Evolutionary conservation across 2,329 filamentous ascomycete species (phyloP).

Genomic region (Hypoxylon sp.): DNA sequence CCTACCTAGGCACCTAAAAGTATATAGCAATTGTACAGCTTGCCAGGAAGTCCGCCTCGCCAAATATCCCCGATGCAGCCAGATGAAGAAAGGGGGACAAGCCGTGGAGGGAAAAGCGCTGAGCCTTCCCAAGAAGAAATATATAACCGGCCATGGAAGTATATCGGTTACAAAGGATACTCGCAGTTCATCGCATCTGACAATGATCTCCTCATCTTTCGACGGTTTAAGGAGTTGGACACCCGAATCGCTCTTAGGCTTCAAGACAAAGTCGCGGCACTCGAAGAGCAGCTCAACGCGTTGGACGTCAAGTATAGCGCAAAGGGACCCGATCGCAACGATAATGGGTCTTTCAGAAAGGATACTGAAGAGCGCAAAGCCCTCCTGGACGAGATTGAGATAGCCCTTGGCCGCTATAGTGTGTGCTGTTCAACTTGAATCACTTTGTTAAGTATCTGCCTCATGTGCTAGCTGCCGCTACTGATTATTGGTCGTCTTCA

Average conservation of each 20-base stretch:
- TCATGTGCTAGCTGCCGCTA: too few relatives aligned
- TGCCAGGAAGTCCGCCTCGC: not conserved
- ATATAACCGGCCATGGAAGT: slow-evolving; percentile 43
- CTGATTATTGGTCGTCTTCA: not conserved
- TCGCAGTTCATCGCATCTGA: slow-evolving; percentile 43
- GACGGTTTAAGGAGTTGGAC: slow-evolving; percentile 46
- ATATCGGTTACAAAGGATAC: slow-evolving; percentile 44
- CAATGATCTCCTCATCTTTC: slow-evolving; percentile 45
- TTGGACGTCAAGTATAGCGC: slow-evolving; percentile 40
- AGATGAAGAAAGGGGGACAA: not conserved
- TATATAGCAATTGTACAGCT: too few relatives aligned
- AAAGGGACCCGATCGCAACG: slow-evolving; percentile 24
- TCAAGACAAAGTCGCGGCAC: slow-evolving; percentile 46
- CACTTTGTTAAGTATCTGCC: not conserved
- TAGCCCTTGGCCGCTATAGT: slow-evolving; percentile 41
- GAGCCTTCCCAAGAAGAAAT: slow-evolving; percentile 6
- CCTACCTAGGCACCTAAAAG: too few relatives aligned
- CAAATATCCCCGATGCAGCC: not conserved
- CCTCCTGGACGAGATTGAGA: slow-evolving; percentile 25
- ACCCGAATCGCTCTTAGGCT: slow-evolving; percentile 44
- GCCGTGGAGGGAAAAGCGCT: not conserved
- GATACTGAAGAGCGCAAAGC: slow-evolving; percentile 31
- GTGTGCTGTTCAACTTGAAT: not conserved
- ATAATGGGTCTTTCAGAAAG: slow-evolving; percentile 43
- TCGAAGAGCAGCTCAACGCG: slow-evolving; percentile 43